These are phyloP conservation scores for Daldinia caldariorum DNA, from an alignment of 495 filamentous ascomycete species.

Conservation along the genomic window DNA sequence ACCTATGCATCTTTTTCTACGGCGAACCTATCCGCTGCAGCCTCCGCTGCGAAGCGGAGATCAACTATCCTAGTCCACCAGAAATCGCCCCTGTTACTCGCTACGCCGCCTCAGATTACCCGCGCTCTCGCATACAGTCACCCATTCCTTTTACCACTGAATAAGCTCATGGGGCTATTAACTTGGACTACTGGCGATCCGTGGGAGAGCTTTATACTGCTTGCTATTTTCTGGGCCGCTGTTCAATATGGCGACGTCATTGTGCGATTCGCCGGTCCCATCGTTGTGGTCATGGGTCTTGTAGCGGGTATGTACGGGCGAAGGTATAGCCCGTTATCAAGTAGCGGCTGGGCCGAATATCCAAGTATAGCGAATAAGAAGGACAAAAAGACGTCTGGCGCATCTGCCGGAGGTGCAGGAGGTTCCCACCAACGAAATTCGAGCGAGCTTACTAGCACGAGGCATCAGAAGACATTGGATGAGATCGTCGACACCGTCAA, in stretches of 20 bases:
- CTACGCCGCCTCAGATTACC: conserved; percentile 93
- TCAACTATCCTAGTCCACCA: conserved; percentile 95
- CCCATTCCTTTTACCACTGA: conserved; percentile 87
- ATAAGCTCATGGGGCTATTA: conserved; percentile 80
- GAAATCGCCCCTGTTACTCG: conserved; percentile 91
- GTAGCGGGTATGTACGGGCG: conserved; percentile 93
- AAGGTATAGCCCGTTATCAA: conserved; percentile 88
- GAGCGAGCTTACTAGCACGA: conserved; percentile 70
- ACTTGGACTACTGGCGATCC: conserved; percentile 94
- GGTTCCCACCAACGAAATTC: conserved; percentile 57
- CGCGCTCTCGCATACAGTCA: conserved; percentile 92
- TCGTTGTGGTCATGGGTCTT: conserved; percentile 78
- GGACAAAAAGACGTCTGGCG: conserved; percentile 59
- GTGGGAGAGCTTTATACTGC: conserved; percentile 94
- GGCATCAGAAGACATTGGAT: conserved; percentile 84
- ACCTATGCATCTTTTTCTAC: conserved; percentile 90
- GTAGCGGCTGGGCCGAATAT: conserved; percentile 73
- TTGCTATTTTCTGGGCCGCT: conserved; percentile 84
- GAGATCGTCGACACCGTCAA: conserved; percentile 95
- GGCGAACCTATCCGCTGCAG: conserved; percentile 70
- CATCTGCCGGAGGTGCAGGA: conserved; percentile 54
- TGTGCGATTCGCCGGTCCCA: conserved; percentile 80
- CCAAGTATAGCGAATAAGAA: conserved; percentile 38
- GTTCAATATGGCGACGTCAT: conserved; percentile 86
- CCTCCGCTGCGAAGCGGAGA: conserved; percentile 76